Conservation (phyloP, 176 grass and related monocot genomes). For the Lolium multiflorum region DNA sequence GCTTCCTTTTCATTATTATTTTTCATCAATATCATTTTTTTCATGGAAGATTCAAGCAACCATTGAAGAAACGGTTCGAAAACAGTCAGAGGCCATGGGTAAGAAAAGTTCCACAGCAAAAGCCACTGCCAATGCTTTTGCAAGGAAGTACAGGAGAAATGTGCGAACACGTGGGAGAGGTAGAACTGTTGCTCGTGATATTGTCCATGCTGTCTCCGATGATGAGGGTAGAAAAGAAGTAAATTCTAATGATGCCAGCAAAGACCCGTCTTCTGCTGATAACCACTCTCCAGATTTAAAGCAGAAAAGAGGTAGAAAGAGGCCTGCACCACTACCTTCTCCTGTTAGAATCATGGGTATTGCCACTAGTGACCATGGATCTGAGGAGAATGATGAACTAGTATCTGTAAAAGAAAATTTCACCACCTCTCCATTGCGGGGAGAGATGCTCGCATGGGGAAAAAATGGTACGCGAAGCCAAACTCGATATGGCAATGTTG, state of each 20-base stretch:
- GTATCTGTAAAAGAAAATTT: conserved; percentile 59
- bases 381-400: conserved; percentile 61
- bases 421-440: conserved; percentile 60
- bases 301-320: conserved; percentile 62
- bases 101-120: conserved; percentile 65
- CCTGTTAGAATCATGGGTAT: conserved; percentile 49
- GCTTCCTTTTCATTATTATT: not conserved
- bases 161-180: conserved; percentile 55
- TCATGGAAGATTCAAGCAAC: conserved; percentile 80
- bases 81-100: conserved; percentile 67
- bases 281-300: conserved; percentile 67
- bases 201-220: conserved; percentile 50
- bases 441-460: conserved; percentile 83
- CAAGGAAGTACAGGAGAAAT: conserved; percentile 69
- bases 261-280: conserved; percentile 69
- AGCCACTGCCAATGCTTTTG: conserved; percentile 50
- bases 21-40: not conserved
- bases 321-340: conserved; percentile 50
- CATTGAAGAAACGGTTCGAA: conserved; percentile 72
- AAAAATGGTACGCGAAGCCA: conserved; percentile 86
- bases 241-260: conserved; percentile 63
- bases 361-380: conserved; percentile 49
- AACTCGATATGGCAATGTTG: conserved; percentile 63
- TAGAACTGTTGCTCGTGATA: conserved; percentile 46
- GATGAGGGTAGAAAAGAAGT: conserved; percentile 67